Base-by-base conservation (phyloP, 2,329 filamentous ascomycete genomes). In the Fusarium camptoceras region DNA sequence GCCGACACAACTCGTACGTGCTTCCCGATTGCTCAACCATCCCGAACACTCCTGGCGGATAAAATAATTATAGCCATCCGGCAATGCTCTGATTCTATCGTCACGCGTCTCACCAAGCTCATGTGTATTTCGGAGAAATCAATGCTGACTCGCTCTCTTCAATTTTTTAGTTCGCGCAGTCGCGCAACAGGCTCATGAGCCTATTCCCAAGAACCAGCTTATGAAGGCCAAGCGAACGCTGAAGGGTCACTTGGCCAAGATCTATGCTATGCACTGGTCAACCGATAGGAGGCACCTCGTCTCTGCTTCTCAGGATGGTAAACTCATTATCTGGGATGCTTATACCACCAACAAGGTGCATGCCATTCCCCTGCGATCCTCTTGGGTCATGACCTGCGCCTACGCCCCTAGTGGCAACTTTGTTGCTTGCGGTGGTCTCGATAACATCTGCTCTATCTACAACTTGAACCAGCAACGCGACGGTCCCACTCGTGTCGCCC, bases 191-290 rank as follows among this genome's bases (percentile, higher is more conserved):
- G 92, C 95, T 73, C 95, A 97, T 82, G 96, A 98, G 81, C 87
- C 92, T 73, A 90, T 99, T 76, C 94, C 95, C 72, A 92, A 92
- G 82, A 96, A 97, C 82, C 88, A 90, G 80, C 88, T 95, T 79
- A 98, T 99, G 96, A 97, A 96, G 87, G 93, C 95, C 72, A 96
- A 97, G 86, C 92, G 94, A 77, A 98, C 94, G 53, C 87, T 99
- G 74, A 98, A 98, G 86, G 96, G 96, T 73, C 96, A 99, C 87
- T 85, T 99, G 74, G 96, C 96, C 77, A 99, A 99, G 86, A 99
- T 99, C 78, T 99, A 99, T 83, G 96, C 96, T 77, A 99, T 99
- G 96, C 96, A 99, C 86, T 99, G 96, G 96, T 98, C 96, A 34
- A 99, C 96, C 71, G 96, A 99, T 83, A 91, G 96, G 79, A 91